Evolutionary conservation across 768 basidiomycete species (phyloP).

Genomic region (Cubamyces sp.): DNA sequence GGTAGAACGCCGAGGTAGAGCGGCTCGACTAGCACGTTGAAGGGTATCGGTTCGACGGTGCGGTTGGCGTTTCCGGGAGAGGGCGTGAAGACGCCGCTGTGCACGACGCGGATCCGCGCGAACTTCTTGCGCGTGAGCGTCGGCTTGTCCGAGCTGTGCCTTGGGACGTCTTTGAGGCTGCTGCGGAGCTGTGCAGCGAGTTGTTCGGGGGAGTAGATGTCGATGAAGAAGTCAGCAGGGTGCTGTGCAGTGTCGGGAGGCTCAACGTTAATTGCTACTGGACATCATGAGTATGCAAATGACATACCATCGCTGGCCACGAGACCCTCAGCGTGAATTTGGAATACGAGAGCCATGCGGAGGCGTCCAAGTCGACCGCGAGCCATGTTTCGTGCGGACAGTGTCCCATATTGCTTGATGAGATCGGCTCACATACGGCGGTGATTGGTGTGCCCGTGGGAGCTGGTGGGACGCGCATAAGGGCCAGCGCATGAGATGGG

Average conservation of each 20-base stretch:
- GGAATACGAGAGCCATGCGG: conserved; percentile 30
- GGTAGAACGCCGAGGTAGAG: conserved; percentile 63
- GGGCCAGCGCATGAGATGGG: conserved; percentile 34
- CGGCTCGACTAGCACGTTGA: conserved; percentile 62
- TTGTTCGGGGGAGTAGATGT: conserved; percentile 42
- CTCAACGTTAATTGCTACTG: too few species aligned
- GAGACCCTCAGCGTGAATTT: conserved; percentile 41
- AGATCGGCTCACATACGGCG: conserved; percentile 40
- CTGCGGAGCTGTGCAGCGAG: conserved; percentile 30
- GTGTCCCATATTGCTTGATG: not conserved
- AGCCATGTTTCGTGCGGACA: conserved; percentile 39
- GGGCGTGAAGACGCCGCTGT: conserved; percentile 57
- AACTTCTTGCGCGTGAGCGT: conserved; percentile 48
- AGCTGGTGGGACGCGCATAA: conserved; percentile 47
- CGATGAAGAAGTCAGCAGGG: conserved; percentile 49
- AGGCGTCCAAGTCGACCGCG: conserved; percentile 34
- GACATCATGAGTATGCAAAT: not conserved
- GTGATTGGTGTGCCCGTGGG: conserved; percentile 42
- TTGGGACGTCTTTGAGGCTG: not conserved
- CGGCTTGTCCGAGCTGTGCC: conserved; percentile 2
- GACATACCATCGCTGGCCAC: conserved; percentile 40
- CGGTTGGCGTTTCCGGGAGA: not conserved
- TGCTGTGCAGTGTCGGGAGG: conserved; percentile 34
- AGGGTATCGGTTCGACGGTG: conserved; percentile 43
- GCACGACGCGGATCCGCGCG: conserved; percentile 59